Percentiles rank a stretch among this genome's conserved stretches.
phyloP scores from a whole-genome alignment of 805 yeast species.

The Metschnikowia cubensis region DNA sequence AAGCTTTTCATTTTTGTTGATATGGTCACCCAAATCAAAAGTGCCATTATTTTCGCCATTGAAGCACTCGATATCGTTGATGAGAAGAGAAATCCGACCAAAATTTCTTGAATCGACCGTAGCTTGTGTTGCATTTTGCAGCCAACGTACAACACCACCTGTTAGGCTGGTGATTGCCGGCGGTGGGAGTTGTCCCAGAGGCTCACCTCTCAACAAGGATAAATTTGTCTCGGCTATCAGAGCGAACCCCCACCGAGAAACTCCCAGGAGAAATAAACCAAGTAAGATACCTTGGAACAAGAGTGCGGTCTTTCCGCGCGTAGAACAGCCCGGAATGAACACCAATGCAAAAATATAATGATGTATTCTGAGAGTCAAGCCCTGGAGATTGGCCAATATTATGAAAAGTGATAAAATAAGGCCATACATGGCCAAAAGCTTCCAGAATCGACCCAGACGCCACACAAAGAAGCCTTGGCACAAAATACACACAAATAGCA shows the following conservation, averaged over 20 bases:
- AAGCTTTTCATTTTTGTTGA: conserved; percentile 22
- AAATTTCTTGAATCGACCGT: conserved; percentile 9
- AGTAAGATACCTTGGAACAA: conserved; percentile 79
- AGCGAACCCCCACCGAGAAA: conserved; percentile 91
- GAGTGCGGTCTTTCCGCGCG: conserved; percentile 65
- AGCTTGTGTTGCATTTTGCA: conserved; percentile 1
- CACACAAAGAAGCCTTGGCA: conserved; percentile 78
- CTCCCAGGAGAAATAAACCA: conserved; percentile 80
- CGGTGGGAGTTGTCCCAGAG: conserved; percentile 51
- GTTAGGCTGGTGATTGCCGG: conserved; percentile 43
- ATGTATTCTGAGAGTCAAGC: conserved; percentile 73
- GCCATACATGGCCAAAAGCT: conserved; percentile 56
- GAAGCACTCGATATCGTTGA: conserved; percentile 77
- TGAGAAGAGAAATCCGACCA: conserved; percentile 54
- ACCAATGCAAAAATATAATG: conserved; percentile 73
- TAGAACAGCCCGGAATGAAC: conserved; percentile 79
- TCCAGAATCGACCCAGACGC: conserved; percentile 66
- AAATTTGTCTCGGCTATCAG: conserved; percentile 76
- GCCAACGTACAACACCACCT: conserved; percentile 39
- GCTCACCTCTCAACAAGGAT: conserved; percentile 69
- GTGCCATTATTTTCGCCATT: conserved; percentile 46
- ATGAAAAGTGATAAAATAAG: conserved; percentile 40
- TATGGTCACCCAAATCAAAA: conserved; percentile 31
- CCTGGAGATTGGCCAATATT: conserved; percentile 43
- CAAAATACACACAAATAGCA: conserved; percentile 49